These are phyloP conservation scores for Cytospora mali DNA, from an alignment of 2,329 filamentous ascomycete species.

Conservation along the genomic window DNA sequence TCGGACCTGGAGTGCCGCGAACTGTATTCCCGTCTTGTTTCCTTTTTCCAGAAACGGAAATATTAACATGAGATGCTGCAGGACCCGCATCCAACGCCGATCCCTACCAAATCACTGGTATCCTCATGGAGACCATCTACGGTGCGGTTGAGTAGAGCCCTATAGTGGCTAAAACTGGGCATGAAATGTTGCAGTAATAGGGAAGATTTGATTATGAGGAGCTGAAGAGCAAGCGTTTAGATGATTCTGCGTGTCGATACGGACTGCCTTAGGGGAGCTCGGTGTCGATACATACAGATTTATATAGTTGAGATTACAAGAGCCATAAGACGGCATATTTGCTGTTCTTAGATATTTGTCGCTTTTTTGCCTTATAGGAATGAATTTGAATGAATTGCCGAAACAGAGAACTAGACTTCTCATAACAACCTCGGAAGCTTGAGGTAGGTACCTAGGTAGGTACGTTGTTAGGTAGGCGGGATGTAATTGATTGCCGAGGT, in stretches of 20 bases:
- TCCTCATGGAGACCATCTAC: slow-evolving; percentile 71
- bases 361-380: background rate
- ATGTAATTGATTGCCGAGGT: no score
- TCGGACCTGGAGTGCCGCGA: background rate
- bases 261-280: background rate
- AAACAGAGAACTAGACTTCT: background rate
- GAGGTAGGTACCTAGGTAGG: no score
- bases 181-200: background rate
- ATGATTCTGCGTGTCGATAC: background rate
- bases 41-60: background rate
- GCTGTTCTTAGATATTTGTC: background rate
- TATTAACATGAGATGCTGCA: slow-evolving; percentile 2
- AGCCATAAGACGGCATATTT: background rate
- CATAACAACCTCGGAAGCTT: background rate
- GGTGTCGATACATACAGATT: background rate
- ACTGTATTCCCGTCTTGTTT: background rate
- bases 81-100: slow-evolving; percentile 65
- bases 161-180: background rate
- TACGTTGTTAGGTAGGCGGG: no score
- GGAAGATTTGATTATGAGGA: background rate
- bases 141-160: slow-evolving; percentile 31
- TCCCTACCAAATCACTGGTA: slow-evolving; percentile 80
- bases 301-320: background rate
- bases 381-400: background rate
- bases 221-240: background rate